phyloP scores from a whole-genome alignment of 2,329 filamentous ascomycete species.

The Aspergillus intermedius region DNA sequence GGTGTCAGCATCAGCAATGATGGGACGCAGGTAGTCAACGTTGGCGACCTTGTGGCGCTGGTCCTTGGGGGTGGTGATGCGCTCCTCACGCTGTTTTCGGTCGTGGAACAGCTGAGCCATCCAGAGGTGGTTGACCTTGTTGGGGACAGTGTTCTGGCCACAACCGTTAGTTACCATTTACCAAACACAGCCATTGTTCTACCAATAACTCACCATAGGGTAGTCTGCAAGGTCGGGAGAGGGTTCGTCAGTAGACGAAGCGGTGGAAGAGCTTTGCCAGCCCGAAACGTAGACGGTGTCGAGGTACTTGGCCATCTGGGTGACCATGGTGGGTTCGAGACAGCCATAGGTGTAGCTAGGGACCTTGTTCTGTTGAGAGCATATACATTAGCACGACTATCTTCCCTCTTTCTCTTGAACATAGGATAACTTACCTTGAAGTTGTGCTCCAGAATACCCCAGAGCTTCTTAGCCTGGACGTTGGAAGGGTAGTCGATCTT shows the following conservation, averaged over 20 bases:
- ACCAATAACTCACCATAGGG: constrained; percentile 63
- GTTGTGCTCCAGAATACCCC: constrained; percentile 77
- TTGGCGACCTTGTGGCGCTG: constrained; percentile 69
- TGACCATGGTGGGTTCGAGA: constrained; percentile 95
- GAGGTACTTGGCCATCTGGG: constrained; percentile 98
- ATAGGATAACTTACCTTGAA: constrained; percentile 58
- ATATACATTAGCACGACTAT: constrained; percentile 9
- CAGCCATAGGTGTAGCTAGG: constrained; percentile 95
- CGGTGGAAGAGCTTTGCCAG: constrained; percentile 97
- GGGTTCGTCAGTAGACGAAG: constrained; percentile 89
- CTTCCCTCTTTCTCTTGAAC: not conserved
- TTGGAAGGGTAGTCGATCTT: constrained; percentile 91
- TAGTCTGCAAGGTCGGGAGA: constrained; percentile 98
- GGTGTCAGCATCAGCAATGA: constrained; percentile 94
- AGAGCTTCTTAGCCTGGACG: constrained; percentile 85
- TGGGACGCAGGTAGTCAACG: constrained; percentile 89
- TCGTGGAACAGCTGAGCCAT: constrained; percentile 99
- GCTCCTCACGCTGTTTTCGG: constrained; percentile 96
- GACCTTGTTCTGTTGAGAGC: constrained; percentile 58
- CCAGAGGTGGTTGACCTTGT: constrained; percentile 96
- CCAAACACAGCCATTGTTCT: not conserved
- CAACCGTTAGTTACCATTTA: not conserved
- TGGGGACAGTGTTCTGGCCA: constrained; percentile 82
- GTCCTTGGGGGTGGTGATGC: constrained; percentile 66
- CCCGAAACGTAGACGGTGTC: constrained; percentile 98